phyloP scores from a whole-genome alignment of 2,329 filamentous ascomycete species.

The Penicillium concentricum region DNA sequence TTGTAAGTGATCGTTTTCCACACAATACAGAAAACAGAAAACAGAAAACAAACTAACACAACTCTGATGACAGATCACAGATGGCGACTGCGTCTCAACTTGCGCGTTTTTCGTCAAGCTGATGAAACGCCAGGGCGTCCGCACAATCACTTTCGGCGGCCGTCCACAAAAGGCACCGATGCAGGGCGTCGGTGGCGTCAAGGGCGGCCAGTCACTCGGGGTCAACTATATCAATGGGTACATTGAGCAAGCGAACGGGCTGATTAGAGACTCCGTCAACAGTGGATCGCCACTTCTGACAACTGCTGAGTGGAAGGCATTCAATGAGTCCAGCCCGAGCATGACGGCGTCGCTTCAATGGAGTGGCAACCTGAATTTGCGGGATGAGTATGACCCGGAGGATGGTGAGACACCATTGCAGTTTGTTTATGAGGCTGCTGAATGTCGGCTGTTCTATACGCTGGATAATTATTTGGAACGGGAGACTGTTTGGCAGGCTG shows the following conservation, averaged over 20 bases:
- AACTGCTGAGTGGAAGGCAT: slow-evolving; percentile 17
- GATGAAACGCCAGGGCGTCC: slow-evolving; percentile 55
- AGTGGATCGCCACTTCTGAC: slow-evolving; percentile 18
- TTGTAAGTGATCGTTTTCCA: slow-evolving; percentile 18
- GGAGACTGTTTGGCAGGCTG: slow-evolving; percentile 53
- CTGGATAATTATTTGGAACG: slow-evolving; percentile 53
- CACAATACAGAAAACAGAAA: background rate
- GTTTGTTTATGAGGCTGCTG: slow-evolving; percentile 60
- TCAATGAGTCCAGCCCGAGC: slow-evolving; percentile 19
- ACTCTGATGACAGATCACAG: slow-evolving; percentile 41
- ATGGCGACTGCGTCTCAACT: slow-evolving; percentile 60
- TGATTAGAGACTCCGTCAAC: slow-evolving; percentile 13
- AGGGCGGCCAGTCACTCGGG: slow-evolving; percentile 47
- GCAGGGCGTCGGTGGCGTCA: slow-evolving; percentile 65
- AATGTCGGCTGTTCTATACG: slow-evolving; percentile 63
- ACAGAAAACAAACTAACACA: background rate
- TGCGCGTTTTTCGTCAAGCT: slow-evolving; percentile 60
- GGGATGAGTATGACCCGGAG: slow-evolving; percentile 47
- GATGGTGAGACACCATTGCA: slow-evolving; percentile 53
- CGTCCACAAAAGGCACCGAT: slow-evolving; percentile 55
- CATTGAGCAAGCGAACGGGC: slow-evolving; percentile 16
- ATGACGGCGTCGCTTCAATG: slow-evolving; percentile 13
- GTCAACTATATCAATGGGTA: slow-evolving; percentile 29
- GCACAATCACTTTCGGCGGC: slow-evolving; percentile 60
- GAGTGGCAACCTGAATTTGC: slow-evolving; percentile 44